Percentiles rank a stretch among this genome's conserved stretches.
Conservation (phyloP, 202 grass and related monocot species). For the Zoysia matrella region DNA sequence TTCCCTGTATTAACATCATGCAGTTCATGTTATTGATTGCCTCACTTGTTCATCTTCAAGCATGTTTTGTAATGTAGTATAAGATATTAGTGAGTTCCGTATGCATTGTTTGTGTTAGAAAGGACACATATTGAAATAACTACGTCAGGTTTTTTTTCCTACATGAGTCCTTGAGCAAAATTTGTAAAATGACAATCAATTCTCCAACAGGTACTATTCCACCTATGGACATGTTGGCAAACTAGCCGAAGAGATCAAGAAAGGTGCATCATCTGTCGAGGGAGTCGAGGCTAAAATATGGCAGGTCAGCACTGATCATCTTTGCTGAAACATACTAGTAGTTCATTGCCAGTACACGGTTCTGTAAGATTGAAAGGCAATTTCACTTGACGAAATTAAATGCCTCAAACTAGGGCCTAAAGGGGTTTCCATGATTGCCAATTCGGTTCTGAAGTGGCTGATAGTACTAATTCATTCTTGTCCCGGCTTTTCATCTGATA, state of each 20-base stretch:
- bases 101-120: not conserved
- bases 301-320: conserved; percentile 58
- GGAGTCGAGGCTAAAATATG: conserved; percentile 86
- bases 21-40: not conserved
- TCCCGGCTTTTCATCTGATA: conserved; percentile 32
- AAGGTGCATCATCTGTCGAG: conserved; percentile 83
- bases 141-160: not conserved
- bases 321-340: not conserved
- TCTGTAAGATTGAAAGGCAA: not conserved
- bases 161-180: not conserved
- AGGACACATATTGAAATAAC: conserved; percentile 23
- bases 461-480: not conserved
- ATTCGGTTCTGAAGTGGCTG: not conserved
- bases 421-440: not conserved
- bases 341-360: not conserved
- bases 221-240: conserved; percentile 91
- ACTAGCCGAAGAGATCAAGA: conserved; percentile 80
- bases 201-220: conserved; percentile 83
- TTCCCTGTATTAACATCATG: not conserved
- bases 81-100: not conserved
- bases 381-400: not conserved
- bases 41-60: conserved; percentile 7
- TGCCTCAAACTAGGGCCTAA: not conserved
- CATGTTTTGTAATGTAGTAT: not conserved
- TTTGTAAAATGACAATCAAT: not conserved